Evolutionary conservation across 2,329 filamentous ascomycete genomes (phyloP), one percentile per base, ranked within the genome.

Genomic region (Colletotrichum brevisporum): DNA sequence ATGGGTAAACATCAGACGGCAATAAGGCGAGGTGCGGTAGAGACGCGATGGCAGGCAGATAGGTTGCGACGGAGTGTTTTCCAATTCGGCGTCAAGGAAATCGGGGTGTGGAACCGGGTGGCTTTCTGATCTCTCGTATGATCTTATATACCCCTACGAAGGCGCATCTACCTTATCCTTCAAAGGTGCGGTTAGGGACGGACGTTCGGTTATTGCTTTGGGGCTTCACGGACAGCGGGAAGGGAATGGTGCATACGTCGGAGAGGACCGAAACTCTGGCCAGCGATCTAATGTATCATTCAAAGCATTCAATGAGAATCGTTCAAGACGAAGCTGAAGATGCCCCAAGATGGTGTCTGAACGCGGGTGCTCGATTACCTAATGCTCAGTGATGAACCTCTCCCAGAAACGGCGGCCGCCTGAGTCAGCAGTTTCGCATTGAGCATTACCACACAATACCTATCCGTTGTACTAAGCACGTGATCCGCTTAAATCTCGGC

Each of bases 401-500:
- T 3, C 4, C 2, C 21, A 24, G 21, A 24, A 24, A 24, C 21
- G 21, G 2, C 21, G 21, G 21, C 21, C 2, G 4, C 21, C 21
- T 26, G 5, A 52, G 50, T 26, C 13, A 27, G 21, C 21, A 16
- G 21, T 2, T 24, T 24, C 21, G 21, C 21, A 3, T 24, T 24
- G 21, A 24, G 21, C 21, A 24, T 24, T 24, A 24, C 21, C 21
- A 24, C 21, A 24, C 21, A 24, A n/a, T n/a, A n/a, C n/a, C n/a
- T n/a, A n/a, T n/a, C n/a, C n/a, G n/a, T n/a, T n/a, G n/a, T n/a
- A n/a, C 1, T 8, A 6, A 69, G 79, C 76, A 79, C 77, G 78
- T 78, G 77, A 74, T 12, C 58, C 65, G 72, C 69, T 70, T 54
- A 62, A 63, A 60, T 70, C 64, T 67, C 68, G 72, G 72, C 71